A percentile compares a stretch with the other conserved stretches of the same genome.
Conservation (phyloP, 352 stramenopile species). For the Albugo candida region DNA sequence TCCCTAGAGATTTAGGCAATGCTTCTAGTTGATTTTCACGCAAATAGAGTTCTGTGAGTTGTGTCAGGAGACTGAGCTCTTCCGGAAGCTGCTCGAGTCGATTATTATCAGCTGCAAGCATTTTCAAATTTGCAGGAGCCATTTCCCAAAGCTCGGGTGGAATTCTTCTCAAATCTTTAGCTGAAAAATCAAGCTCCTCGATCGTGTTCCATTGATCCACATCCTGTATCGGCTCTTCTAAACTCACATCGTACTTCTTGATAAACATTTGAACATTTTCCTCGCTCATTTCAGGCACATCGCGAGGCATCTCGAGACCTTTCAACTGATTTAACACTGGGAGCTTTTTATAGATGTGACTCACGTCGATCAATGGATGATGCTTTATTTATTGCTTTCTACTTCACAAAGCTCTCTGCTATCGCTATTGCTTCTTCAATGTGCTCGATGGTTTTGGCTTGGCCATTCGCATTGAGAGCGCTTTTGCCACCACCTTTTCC, state of each 20-base stretch:
- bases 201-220: conserved; percentile 40
- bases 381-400: no score
- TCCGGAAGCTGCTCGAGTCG: conserved; percentile 22
- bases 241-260: conserved; percentile 21
- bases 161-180: conserved; percentile 45
- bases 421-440: conserved; percentile 43
- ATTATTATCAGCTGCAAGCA: conserved; percentile 69
- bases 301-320: not conserved
- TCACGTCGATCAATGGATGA: no score
- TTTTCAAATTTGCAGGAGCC: conserved; percentile 40
- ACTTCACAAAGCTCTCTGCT: conserved; percentile 21
- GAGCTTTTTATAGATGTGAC: no score
- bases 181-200: conserved; percentile 65
- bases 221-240: conserved; percentile 44
- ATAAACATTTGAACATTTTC: conserved; percentile 9
- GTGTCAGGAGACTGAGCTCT: conserved; percentile 9
- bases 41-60: conserved; percentile 68
- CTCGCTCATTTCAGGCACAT: not conserved
- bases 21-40: conserved; percentile 46
- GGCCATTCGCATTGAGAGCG: conserved; percentile 42
- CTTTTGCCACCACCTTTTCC: conserved; percentile 92
- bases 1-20: conserved; percentile 27
- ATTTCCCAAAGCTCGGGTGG: conserved; percentile 28
- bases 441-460: conserved; percentile 61
- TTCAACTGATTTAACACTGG: no score